These are phyloP conservation scores for Phytophthora citricola DNA, from an alignment of 352 stramenopile genomes.

Conservation along the genomic window DNA sequence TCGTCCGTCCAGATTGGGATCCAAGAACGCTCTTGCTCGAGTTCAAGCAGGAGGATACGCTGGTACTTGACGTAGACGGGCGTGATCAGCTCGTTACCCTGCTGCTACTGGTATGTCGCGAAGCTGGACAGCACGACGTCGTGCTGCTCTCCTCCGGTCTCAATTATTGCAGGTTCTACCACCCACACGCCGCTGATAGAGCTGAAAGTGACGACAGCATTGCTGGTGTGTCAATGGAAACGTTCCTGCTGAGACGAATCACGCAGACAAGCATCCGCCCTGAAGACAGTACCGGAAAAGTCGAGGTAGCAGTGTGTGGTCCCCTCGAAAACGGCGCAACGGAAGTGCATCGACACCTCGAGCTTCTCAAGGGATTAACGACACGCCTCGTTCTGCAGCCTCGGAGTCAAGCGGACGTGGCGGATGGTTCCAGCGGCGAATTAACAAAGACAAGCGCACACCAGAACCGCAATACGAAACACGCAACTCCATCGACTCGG, in stretches of 20 bases:
- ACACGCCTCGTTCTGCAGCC: constrained; percentile 1
- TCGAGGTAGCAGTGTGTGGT: constrained; percentile 36
- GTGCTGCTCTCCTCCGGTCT: constrained; percentile 45
- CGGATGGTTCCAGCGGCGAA: constrained; percentile 47
- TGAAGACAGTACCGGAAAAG: constrained; percentile 22
- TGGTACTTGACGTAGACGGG: constrained; percentile 60
- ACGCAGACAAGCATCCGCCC: constrained; percentile 37
- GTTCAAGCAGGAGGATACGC: constrained; percentile 64
- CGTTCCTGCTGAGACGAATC: constrained; percentile 65
- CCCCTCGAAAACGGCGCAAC: constrained; percentile 23
- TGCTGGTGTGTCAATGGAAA: constrained; percentile 45
- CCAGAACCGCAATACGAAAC: constrained; percentile 39
- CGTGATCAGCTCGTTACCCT: constrained; percentile 75
- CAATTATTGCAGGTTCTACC: constrained; percentile 66
- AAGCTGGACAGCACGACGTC: constrained; percentile 63
- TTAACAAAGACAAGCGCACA: constrained; percentile 40
- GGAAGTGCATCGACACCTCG: constrained; percentile 21
- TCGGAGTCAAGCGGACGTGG: constrained; percentile 25
- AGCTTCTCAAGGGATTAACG: constrained; percentile 30
- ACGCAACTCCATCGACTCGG: constrained; percentile 55
- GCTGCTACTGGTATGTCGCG: constrained; percentile 64
- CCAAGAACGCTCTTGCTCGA: constrained; percentile 63
- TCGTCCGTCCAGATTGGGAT: constrained; percentile 68
- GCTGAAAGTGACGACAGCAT: constrained; percentile 29
- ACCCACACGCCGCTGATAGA: constrained; percentile 51